Evolutionary conservation across 75 land plant species (phyloP).

Genomic region (Cunninghamia lanceolata): DNA sequence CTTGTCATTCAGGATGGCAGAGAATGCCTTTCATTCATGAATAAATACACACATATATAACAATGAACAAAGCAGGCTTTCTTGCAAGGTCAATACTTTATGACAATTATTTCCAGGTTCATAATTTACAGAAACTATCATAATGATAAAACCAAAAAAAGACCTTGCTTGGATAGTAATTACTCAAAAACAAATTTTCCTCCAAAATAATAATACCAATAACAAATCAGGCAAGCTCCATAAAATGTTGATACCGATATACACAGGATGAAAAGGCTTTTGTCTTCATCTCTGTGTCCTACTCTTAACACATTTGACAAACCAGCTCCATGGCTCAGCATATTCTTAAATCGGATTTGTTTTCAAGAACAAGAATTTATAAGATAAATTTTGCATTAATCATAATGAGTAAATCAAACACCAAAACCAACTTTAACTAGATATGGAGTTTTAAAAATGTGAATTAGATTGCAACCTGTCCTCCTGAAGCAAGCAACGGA

Average conservation of each 20-base stretch:
- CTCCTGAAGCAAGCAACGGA: conserved; percentile 85
- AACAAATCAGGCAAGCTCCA: too few relatives aligned
- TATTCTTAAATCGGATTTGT: neutral
- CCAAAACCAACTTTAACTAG: neutral
- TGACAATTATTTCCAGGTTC: neutral
- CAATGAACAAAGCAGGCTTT: neutral
- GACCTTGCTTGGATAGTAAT: neutral
- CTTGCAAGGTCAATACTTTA: neutral
- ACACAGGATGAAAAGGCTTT: neutral
- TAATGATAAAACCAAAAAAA: neutral
- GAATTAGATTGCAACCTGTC: conserved; percentile 59
- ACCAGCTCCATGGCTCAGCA: neutral
- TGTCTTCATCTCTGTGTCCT: neutral
- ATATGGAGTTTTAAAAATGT: neutral
- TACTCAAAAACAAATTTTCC: neutral
- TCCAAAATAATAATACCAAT: too few relatives aligned
- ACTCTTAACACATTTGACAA: neutral
- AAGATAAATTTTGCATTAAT: neutral
- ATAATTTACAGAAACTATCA: neutral
- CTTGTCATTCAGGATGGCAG: neutral
- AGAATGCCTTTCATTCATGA: neutral
- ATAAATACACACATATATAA: neutral
- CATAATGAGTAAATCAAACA: neutral
- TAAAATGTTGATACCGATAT: too few relatives aligned
- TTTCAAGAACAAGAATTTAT: neutral